These are phyloP conservation scores for Fonticula alba DNA, from an alignment of 78 protist genomes.

Conservation along the genomic window DNA sequence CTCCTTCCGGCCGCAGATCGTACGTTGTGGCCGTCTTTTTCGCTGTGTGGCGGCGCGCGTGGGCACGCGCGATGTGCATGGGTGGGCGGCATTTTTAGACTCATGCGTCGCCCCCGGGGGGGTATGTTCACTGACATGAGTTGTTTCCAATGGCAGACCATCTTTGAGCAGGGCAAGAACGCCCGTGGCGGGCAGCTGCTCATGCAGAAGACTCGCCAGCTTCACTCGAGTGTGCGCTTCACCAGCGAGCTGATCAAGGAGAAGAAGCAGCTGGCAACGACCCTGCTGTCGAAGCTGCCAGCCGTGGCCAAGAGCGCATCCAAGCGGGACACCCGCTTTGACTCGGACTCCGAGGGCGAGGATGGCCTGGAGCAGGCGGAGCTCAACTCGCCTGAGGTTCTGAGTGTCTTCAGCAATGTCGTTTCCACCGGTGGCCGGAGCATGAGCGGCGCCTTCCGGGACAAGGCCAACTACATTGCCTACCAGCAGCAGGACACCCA, in stretches of 20 bases:
- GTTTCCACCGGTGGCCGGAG: not conserved
- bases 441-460: not conserved
- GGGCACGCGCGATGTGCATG: not conserved
- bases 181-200: not conserved
- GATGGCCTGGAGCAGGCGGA: not conserved
- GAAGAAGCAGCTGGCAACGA: not conserved
- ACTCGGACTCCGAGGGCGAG: not conserved
- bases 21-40: not conserved
- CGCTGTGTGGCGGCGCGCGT: not conserved
- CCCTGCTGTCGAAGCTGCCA: not conserved
- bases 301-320: not conserved
- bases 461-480: slow-evolving; percentile 1
- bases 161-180: slow-evolving; percentile 25
- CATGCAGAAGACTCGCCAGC: slow-evolving; percentile 23
- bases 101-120: not conserved
- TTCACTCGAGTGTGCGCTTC: slow-evolving; percentile 1
- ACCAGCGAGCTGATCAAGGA: not conserved
- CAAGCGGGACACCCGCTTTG: too few relatives aligned
- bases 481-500: not conserved
- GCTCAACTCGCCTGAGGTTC: not conserved
- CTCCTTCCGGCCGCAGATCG: not conserved
- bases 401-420: not conserved
- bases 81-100: not conserved
- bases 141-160: slow-evolving; percentile 36
- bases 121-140: slow-evolving; percentile 9